These are phyloP conservation scores for Citrus unshiu DNA, from an alignment of 345 rosid genomes.

Conservation along the genomic window DNA sequence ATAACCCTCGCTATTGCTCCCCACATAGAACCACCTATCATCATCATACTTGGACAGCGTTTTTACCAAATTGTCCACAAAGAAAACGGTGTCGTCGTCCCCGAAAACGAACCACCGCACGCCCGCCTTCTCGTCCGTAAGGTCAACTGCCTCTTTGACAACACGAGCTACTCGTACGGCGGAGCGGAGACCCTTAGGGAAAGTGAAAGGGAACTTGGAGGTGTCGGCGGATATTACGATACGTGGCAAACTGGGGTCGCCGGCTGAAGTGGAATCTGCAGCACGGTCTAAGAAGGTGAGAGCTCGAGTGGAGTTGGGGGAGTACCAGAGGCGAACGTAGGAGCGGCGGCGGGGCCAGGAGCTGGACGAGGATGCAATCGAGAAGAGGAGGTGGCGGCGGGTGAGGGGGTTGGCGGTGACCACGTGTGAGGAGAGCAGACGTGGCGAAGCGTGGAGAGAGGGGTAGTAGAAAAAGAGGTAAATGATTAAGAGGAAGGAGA, in stretches of 20 bases:
- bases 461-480: constrained; percentile 39
- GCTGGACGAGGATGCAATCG: constrained; percentile 65
- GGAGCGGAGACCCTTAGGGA: constrained; percentile 68
- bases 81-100: constrained; percentile 86
- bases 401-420: constrained; percentile 16
- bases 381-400: constrained; percentile 63
- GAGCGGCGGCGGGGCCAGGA: constrained; percentile 60
- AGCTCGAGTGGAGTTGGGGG: constrained; percentile 61
- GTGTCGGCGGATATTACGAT: constrained; percentile 52
- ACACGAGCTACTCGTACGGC: constrained; percentile 82
- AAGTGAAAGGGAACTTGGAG: constrained; percentile 68
- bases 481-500: constrained; percentile 39
- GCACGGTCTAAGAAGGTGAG: constrained; percentile 60
- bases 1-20: constrained; percentile 75
- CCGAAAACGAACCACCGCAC: constrained; percentile 93
- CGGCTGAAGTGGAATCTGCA: constrained; percentile 1
- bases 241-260: constrained; percentile 51
- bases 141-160: constrained; percentile 78
- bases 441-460: constrained; percentile 24
- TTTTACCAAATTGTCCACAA: constrained; percentile 72
- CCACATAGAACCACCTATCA: constrained; percentile 68
- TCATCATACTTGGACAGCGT: constrained; percentile 80
- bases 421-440: constrained; percentile 20
- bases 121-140: constrained; percentile 29
- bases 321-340: constrained; percentile 74